These are phyloP conservation scores for Neurospora sp. DNA, from an alignment of 495 filamentous ascomycete genomes.

Conservation along the genomic window DNA sequence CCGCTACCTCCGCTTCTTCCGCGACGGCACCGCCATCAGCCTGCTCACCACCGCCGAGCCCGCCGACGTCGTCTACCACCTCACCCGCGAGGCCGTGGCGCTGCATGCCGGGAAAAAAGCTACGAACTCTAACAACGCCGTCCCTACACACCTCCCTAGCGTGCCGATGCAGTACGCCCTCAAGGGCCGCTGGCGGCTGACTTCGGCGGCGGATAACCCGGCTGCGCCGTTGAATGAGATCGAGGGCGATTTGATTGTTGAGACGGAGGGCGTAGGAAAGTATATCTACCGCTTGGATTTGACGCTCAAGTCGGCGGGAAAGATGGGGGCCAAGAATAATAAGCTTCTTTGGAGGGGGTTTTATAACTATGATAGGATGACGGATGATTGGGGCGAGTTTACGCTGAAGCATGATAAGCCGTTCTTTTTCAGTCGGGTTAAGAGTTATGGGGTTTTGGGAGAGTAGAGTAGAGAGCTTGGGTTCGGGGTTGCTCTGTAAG, in stretches of 20 bases:
- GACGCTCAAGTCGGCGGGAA: conserved; percentile 48
- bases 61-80: conserved; percentile 67
- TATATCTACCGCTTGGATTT: conserved; percentile 78
- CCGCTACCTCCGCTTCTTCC: conserved; percentile 90
- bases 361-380: conserved; percentile 83
- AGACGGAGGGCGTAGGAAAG: conserved; percentile 74
- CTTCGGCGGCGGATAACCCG: conserved; percentile 14
- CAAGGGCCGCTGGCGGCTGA: conserved; percentile 31
- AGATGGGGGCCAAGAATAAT: conserved; percentile 52
- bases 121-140: conserved; percentile 4
- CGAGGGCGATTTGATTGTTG: conserved; percentile 68
- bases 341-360: conserved; percentile 84
- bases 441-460: conserved; percentile 48
- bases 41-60: conserved; percentile 74
- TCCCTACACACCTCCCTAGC: conserved; percentile 21
- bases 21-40: conserved; percentile 71
- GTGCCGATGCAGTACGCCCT: conserved; percentile 23
- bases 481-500: background rate
- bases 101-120: conserved; percentile 11
- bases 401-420: conserved; percentile 70
- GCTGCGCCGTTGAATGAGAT: conserved; percentile 14
- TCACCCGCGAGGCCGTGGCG: conserved; percentile 36
- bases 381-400: conserved; percentile 87
- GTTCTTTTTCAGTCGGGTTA: conserved; percentile 81
- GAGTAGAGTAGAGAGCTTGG: background rate